phyloP scores from a whole-genome alignment of 441 rosid genomes.

The Viola pubescens region DNA sequence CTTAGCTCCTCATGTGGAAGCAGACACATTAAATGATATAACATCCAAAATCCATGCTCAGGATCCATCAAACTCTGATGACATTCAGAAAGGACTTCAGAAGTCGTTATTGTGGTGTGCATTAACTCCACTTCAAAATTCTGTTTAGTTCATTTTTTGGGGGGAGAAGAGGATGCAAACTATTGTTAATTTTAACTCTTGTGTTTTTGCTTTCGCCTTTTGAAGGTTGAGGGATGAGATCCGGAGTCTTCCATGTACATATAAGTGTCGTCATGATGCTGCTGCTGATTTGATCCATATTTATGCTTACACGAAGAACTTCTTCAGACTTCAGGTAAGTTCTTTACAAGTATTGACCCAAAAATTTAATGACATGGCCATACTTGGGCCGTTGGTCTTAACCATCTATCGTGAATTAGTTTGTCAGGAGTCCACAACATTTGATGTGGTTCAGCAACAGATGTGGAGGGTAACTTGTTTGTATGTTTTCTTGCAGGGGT shows the following conservation, averaged over 20 bases:
- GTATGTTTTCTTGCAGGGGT: constrained; percentile 43
- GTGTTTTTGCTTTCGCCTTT: constrained; percentile 8
- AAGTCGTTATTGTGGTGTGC: constrained; percentile 88
- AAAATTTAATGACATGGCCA: too few relatives aligned
- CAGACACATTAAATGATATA: constrained; percentile 50
- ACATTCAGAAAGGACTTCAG: constrained; percentile 62
- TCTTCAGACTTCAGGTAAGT: constrained; percentile 73
- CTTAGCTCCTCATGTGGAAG: constrained; percentile 72
- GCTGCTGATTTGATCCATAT: constrained; percentile 97
- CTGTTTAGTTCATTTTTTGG: background rate
- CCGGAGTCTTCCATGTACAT: constrained; percentile 78
- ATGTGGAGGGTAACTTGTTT: too few relatives aligned
- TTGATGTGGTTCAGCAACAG: background rate
- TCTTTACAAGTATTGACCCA: background rate
- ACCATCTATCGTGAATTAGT: background rate
- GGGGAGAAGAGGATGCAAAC: background rate
- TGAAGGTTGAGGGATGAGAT: constrained; percentile 96
- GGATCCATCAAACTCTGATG: constrained; percentile 63
- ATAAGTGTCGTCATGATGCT: constrained; percentile 95
- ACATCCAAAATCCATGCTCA: constrained; percentile 60
- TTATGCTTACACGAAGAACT: constrained; percentile 83
- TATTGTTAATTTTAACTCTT: background rate
- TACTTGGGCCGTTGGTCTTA: background rate
- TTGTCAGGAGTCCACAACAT: background rate
- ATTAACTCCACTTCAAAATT: background rate